Evolutionary conservation across 768 basidiomycete species (phyloP), one percentile per base, ranked within the genome.

Genomic region (Termitomyces bulborhizus): DNA sequence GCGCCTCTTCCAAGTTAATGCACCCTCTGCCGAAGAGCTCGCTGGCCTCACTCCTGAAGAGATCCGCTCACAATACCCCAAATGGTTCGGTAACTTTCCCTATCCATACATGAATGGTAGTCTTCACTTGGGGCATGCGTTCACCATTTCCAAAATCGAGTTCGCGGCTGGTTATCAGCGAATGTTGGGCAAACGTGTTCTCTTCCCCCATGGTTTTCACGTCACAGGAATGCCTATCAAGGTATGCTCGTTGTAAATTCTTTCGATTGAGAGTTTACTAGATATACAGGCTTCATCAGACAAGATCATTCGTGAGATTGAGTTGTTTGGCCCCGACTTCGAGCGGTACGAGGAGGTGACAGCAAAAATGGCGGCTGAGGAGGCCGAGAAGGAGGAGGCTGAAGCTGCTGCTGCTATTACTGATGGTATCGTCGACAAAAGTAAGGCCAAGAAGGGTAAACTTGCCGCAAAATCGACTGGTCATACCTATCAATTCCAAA

Each of bases 181-280:
- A 42, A 86, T 99, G 89, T 68, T 94, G 60, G 96, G 97, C 50
- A 97, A 97, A 74, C 80, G 91, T 15, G 93, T 89, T 29, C 72
- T 99, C 62, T 98, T 98, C 74, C 97, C 97, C n/a, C 89, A 95
- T 65, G 97, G 92, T 46, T 90, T 97, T 71, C 97, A 99, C 73
- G 91, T 90, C 63, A 99, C 97, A 5, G 97, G 97, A 34, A 90
- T 99, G 93, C 97, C 97, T 39, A 99, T 99, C 79, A 98, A 98
- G 83, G 96, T 92, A 58, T 56, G 86, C 73, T 26, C 46, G 16
- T 11, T 50, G 12, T 44, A 5, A n/a, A 6, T 4, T 29, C 3
- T 2, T 51, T 29, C 16, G 21, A 9, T 46, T 45, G 21, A 36
- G 16, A 29, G 16, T 44, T 54, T 13, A 44, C 27, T 1, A 54